Evolutionary conservation across 768 basidiomycete genomes (phyloP).

Genomic region (Hirschioporus abietinus): DNA sequence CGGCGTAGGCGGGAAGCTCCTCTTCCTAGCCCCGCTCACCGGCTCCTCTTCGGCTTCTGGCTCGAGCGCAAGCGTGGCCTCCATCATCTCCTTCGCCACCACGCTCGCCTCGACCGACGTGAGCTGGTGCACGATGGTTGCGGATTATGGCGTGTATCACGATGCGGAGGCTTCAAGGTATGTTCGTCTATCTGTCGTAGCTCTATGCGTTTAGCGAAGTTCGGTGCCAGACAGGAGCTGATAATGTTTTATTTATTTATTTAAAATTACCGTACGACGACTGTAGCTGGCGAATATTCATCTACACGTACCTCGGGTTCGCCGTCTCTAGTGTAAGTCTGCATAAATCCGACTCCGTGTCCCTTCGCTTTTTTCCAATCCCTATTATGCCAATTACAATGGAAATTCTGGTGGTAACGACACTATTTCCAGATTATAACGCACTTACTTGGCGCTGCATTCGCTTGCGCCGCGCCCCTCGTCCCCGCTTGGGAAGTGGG

Average conservation of each 20-base stretch:
- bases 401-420: background rate
- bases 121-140: conserved; percentile 37
- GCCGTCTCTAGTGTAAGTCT: conserved; percentile 34
- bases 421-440: conserved; percentile 26
- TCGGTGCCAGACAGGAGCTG: too few relatives aligned
- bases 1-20: conserved; percentile 27
- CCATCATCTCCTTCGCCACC: conserved; percentile 39
- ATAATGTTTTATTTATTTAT: too few relatives aligned
- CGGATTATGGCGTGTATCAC: conserved; percentile 48
- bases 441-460: conserved; percentile 41
- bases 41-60: conserved; percentile 7
- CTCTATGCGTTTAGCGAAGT: too few relatives aligned
- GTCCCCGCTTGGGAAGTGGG: conserved; percentile 35
- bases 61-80: conserved; percentile 27
- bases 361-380: background rate
- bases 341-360: background rate
- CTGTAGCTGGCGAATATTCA: conserved; percentile 32
- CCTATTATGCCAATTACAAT: background rate
- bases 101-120: conserved; percentile 39
- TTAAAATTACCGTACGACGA: too few relatives aligned
- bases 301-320: conserved; percentile 44
- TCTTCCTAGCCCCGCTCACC: background rate
- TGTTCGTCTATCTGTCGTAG: conserved; percentile 2
- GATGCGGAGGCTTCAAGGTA: conserved; percentile 25
- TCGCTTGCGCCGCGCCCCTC: conserved; percentile 34